Evolutionary conservation across 495 filamentous ascomycete species (phyloP).

Genomic region (Cercophora sp.): DNA sequence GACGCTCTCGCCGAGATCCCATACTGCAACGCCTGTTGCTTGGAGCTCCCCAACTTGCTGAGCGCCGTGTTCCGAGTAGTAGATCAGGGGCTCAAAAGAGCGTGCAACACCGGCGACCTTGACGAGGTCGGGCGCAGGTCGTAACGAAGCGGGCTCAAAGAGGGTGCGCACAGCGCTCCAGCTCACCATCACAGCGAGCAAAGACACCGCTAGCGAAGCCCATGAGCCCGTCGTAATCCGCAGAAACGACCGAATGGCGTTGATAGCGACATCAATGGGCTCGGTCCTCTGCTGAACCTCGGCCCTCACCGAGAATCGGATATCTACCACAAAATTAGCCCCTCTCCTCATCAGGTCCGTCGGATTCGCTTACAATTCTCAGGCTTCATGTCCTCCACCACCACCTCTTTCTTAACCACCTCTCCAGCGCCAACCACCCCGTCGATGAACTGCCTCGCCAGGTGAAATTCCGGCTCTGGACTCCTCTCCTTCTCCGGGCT

Average conservation of each 20-base stretch:
- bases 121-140: slow-evolving; percentile 78
- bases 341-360: not conserved
- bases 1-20: slow-evolving; percentile 86
- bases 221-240: slow-evolving; percentile 60
- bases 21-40: slow-evolving; percentile 84
- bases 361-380: slow-evolving; percentile 42
- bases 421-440: too few relatives aligned
- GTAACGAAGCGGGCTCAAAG: slow-evolving; percentile 60
- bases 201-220: slow-evolving; percentile 54
- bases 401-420: slow-evolving; percentile 30
- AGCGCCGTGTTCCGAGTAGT: slow-evolving; percentile 84
- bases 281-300: slow-evolving; percentile 85
- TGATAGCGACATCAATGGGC: slow-evolving; percentile 71
- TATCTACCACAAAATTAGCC: slow-evolving; percentile 54
- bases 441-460: slow-evolving; percentile 18
- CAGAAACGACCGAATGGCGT: slow-evolving; percentile 55
- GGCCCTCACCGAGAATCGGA: slow-evolving; percentile 78
- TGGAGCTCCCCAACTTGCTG: slow-evolving; percentile 80
- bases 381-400: not conserved
- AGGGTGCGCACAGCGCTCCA: slow-evolving; percentile 59
- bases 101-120: slow-evolving; percentile 84
- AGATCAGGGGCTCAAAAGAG: slow-evolving; percentile 86
- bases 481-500: slow-evolving; percentile 48
- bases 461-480: slow-evolving; percentile 40
- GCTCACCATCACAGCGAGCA: slow-evolving; percentile 54